phyloP scores from a whole-genome alignment of 2,329 filamentous ascomycete genomes.

The Scedosporium dehoogii region DNA sequence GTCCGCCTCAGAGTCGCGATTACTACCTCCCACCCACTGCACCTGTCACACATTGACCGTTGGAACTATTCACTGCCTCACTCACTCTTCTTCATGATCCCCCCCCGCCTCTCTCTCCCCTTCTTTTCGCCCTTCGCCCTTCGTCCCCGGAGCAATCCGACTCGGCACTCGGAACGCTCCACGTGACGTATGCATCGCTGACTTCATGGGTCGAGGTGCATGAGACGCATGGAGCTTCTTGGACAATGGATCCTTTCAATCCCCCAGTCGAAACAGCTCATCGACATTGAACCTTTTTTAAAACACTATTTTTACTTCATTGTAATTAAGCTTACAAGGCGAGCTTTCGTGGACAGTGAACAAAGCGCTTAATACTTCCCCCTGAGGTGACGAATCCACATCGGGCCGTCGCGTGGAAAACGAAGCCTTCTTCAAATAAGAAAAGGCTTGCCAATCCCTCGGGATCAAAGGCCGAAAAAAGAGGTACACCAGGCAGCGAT shows the following conservation, averaged over 20 bases:
- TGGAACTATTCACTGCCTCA: too few relatives aligned
- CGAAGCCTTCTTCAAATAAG: not conserved
- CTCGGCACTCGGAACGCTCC: not conserved
- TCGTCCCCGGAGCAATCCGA: not conserved
- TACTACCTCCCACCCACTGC: not conserved
- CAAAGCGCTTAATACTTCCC: not conserved
- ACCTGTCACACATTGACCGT: too few relatives aligned
- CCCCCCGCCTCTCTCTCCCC: too few relatives aligned
- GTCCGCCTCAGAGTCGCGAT: not conserved
- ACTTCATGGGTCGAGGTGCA: not conserved
- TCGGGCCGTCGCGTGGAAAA: not conserved
- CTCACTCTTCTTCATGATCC: too few relatives aligned
- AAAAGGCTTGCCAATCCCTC: not conserved
- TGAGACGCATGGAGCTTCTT: not conserved
- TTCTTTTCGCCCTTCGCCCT: too few relatives aligned
- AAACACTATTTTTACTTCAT: too few relatives aligned
- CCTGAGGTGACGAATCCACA: not conserved
- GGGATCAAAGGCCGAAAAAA: not conserved
- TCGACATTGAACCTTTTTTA: too few relatives aligned
- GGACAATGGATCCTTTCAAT: not conserved
- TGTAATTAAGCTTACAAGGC: not conserved
- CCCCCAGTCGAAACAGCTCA: too few relatives aligned
- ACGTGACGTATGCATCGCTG: not conserved
- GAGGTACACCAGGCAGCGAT: not conserved
- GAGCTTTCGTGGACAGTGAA: too few relatives aligned